Percentiles rank a stretch among this genome's conserved stretches.
These are phyloP conservation scores for Chaetoceros tenuissimus DNA, from an alignment of 108 stramenopile species.

Conservation along the genomic window DNA sequence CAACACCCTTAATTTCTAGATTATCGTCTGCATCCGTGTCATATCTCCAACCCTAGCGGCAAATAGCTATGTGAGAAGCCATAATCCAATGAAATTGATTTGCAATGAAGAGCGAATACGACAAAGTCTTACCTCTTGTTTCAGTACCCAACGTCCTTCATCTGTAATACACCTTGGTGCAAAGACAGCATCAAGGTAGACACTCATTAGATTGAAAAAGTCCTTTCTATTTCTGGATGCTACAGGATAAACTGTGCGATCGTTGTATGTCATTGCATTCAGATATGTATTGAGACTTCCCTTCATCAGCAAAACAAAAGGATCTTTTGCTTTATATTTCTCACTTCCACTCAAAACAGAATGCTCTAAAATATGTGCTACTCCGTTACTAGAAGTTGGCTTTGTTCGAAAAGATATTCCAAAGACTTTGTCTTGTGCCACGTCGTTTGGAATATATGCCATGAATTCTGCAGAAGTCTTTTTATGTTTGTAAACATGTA, in stretches of 20 bases:
- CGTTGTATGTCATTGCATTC: conserved; percentile 91
- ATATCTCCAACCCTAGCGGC: conserved; percentile 94
- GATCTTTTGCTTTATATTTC: conserved; percentile 89
- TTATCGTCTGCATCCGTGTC: conserved; percentile 46
- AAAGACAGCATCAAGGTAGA: conserved; percentile 92
- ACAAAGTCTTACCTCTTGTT: too few relatives aligned
- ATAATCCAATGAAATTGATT: too few relatives aligned
- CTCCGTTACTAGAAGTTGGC: conserved; percentile 69
- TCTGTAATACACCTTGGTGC: conserved; percentile 67
- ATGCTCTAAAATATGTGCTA: conserved; percentile 91
- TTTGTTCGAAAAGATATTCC: conserved; percentile 92
- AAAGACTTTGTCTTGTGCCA: conserved; percentile 85
- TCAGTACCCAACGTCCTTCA: conserved; percentile 62
- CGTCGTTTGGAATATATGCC: conserved; percentile 63
- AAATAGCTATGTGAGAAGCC: too few relatives aligned
- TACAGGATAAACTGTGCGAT: conserved; percentile 90
- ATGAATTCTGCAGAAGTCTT: conserved; percentile 66
- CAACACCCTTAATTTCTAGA: conserved; percentile 78
- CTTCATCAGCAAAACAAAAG: conserved; percentile 84
- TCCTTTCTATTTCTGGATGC: conserved; percentile 71
- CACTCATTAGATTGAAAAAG: conserved; percentile 78
- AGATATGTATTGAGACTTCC: conserved; percentile 89
- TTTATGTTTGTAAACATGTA: conserved; percentile 54
- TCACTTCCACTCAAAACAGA: conserved; percentile 84
- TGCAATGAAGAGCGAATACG: too few relatives aligned